phyloP scores from a whole-genome alignment of 2,329 filamentous ascomycete species.

The Xylariaceae sp. region DNA sequence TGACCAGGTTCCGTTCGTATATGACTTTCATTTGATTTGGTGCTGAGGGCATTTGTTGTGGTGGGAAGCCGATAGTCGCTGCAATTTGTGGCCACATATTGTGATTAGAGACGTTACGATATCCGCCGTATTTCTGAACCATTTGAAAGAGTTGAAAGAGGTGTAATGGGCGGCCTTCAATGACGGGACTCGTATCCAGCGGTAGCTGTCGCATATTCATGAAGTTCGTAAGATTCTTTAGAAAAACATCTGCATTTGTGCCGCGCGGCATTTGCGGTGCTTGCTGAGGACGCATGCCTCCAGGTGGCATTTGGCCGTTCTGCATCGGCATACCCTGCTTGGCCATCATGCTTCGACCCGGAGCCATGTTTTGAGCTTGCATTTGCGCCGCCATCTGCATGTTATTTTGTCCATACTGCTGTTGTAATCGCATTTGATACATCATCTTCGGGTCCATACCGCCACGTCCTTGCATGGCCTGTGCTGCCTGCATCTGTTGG shows the following conservation, averaged over 20 bases:
- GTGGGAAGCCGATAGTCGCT: constrained; percentile 65
- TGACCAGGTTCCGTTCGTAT: constrained; percentile 76
- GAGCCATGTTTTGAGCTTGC: constrained; percentile 50
- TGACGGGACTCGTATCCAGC: constrained; percentile 74
- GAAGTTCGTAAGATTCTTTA: constrained; percentile 78
- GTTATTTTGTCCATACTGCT: constrained; percentile 70
- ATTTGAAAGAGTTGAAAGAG: constrained; percentile 78
- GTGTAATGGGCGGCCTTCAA: constrained; percentile 76
- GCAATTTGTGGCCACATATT: constrained; percentile 79
- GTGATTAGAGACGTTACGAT: constrained; percentile 70
- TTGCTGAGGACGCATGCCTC: constrained; percentile 54
- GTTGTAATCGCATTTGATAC: constrained; percentile 84
- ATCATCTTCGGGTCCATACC: constrained; percentile 74
- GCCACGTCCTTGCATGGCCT: constrained; percentile 52
- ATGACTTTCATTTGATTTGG: constrained; percentile 72
- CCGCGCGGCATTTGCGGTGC: constrained; percentile 46
- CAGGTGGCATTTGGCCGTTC: constrained; percentile 62
- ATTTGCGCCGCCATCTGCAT: constrained; percentile 59
- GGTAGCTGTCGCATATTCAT: constrained; percentile 76
- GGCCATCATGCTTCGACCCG: constrained; percentile 58
- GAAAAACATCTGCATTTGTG: constrained; percentile 70
- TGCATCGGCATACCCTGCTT: constrained; percentile 58
- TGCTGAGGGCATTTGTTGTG: constrained; percentile 69
- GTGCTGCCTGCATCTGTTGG: constrained; percentile 45
- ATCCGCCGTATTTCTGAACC: constrained; percentile 79